Evolutionary conservation across 2,329 filamentous ascomycete genomes (phyloP).

Genomic region (Neofusicoccum kwambonambiense): DNA sequence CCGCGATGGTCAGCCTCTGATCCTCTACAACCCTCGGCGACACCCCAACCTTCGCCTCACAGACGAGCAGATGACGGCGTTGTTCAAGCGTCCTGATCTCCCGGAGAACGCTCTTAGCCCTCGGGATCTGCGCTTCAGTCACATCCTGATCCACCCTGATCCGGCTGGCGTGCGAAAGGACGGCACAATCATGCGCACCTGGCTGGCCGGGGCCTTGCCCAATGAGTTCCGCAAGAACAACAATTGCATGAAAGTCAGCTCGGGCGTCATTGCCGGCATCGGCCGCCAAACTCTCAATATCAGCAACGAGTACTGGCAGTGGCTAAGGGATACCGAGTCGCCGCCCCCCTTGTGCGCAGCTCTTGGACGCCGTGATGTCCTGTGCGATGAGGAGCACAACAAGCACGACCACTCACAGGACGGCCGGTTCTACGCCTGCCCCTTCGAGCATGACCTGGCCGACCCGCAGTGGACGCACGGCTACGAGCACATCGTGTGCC

Average conservation of each 20-base stretch:
- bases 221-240: neutral
- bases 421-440: neutral
- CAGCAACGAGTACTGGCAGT: neutral
- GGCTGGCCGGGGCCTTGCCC: neutral
- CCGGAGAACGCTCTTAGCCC: neutral
- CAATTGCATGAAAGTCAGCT: neutral
- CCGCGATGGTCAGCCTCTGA: too few relatives aligned
- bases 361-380: neutral
- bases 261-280: neutral
- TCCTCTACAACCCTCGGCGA: too few relatives aligned
- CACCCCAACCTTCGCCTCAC: too few relatives aligned
- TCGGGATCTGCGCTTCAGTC: neutral
- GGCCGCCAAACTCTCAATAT: neutral
- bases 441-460: neutral
- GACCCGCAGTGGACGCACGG: neutral
- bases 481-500: neutral
- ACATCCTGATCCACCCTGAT: neutral
- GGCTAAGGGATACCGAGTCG: neutral
- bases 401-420: neutral
- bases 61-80: too few relatives aligned
- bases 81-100: neutral
- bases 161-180: neutral
- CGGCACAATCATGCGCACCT: neutral
- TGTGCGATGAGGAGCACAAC: constrained; percentile 2
- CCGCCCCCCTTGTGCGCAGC: neutral